Evolutionary conservation across 2,329 filamentous ascomycete genomes (phyloP), one percentile per base, ranked within the genome.

Genomic region (Chaetomiaceae sp.): DNA sequence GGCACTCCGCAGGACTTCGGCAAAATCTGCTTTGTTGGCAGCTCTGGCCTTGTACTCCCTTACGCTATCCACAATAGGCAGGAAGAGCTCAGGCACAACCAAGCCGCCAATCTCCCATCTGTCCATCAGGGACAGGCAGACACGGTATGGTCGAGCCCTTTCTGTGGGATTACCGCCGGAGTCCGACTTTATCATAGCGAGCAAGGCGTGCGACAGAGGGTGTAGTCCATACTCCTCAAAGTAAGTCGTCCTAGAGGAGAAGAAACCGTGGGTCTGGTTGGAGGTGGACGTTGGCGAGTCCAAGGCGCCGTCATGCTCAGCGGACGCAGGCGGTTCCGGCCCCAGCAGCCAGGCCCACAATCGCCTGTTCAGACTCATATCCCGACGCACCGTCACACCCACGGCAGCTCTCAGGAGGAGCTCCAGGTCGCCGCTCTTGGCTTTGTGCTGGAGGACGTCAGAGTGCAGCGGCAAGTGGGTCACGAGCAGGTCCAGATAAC

Each of bases 291-390:
- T 62, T 23, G 75, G 73, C 13, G 71, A 77, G 48, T 79, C 75
- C 33, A 67, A 60, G 0, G 64, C 68, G 13, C 67, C 69, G 44
- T 83, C 77, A 19, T 71, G 60, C 53, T 83, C 76, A 48, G 68
- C 60, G 19, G 69, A 61, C 43, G 73, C 51, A 4, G 55, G 60
- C 37, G 78, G 79, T 44, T 79, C 89, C 3, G 91, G 91, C 0
- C 93, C 93, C 2, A 99, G 75, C 54, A 97, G 84, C 93, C 93
- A 99, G 38, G 87, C 83, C 90, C 92, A 97, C n/a, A 99, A 72
- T 33, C 93, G 82, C 60, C 93, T 78, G 66, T 99, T 99, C 43
- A 99, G 73, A 64, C 92, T 95, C 93, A 99, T 99, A 58, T 99
- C 93, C 68, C 91, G 82, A 44, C 93, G 81, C 17, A 84, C 84